phyloP scores from a whole-genome alignment of 2,329 filamentous ascomycete species.

The Westerdykella sp. region DNA sequence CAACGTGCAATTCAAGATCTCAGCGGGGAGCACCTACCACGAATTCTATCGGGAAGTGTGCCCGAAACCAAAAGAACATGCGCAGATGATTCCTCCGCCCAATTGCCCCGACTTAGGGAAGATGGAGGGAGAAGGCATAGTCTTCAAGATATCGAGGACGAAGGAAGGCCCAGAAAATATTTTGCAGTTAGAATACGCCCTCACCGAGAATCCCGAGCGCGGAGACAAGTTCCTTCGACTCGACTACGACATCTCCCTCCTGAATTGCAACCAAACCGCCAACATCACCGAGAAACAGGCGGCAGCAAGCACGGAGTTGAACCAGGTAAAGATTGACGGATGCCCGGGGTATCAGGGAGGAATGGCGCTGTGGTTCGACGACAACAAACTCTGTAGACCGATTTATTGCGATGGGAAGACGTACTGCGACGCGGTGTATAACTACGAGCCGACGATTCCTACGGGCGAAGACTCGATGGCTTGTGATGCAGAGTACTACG shows the following conservation, averaged over 20 bases:
- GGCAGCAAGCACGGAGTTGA: neutral
- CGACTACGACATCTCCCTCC: conserved; percentile 6
- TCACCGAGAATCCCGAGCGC: conserved; percentile 1
- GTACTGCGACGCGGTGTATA: conserved; percentile 3
- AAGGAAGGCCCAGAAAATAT: conserved; percentile 1
- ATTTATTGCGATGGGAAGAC: conserved; percentile 5
- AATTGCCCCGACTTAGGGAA: conserved; percentile 8
- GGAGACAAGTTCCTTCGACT: conserved; percentile 3
- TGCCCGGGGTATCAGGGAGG: conserved; percentile 5
- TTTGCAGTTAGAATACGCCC: conserved; percentile 10
- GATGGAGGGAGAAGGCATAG: conserved; percentile 7
- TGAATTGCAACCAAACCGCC: conserved; percentile 4
- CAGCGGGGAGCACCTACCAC: neutral
- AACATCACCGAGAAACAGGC: neutral
- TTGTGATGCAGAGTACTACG: conserved; percentile 1
- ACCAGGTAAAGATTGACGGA: conserved; percentile 1
- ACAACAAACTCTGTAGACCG: conserved; percentile 2
- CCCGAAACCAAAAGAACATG: neutral
- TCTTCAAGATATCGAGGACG: conserved; percentile 7
- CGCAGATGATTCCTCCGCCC: neutral
- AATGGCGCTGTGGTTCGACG: conserved; percentile 1
- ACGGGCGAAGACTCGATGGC: neutral
- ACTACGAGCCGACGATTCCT: conserved; percentile 2
- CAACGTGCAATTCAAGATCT: neutral
- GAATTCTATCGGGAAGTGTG: conserved; percentile 6